phyloP scores from a whole-genome alignment of 352 stramenopile genomes.

The Phytopythium ostracodes region DNA sequence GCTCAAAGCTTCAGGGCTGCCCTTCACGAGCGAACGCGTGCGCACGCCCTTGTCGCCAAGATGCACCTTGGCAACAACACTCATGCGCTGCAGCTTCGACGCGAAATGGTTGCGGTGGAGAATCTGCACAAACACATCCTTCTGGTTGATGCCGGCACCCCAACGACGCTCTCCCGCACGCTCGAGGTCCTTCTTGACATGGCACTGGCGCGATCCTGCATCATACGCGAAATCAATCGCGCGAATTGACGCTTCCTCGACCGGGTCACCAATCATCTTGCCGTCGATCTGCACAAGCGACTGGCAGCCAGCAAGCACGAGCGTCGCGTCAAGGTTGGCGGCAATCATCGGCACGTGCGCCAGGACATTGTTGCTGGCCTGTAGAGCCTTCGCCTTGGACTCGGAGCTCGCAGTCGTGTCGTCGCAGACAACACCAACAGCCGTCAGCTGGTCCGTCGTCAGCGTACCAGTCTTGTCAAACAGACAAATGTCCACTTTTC shows the following conservation, averaged over 20 bases:
- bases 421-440: slow-evolving; percentile 90
- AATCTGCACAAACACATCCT: slow-evolving; percentile 87
- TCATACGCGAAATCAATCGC: slow-evolving; percentile 94
- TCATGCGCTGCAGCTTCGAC: slow-evolving; percentile 97
- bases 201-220: slow-evolving; percentile 60
- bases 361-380: slow-evolving; percentile 43
- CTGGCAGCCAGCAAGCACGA: slow-evolving; percentile 92
- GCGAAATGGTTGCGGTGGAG: slow-evolving; percentile 95
- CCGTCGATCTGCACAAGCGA: slow-evolving; percentile 97
- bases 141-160: slow-evolving; percentile 61
- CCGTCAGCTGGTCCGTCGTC: slow-evolving; percentile 95
- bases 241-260: slow-evolving; percentile 97
- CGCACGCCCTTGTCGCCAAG: slow-evolving; percentile 59
- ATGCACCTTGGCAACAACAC: slow-evolving; percentile 90
- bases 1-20: slow-evolving; percentile 94
- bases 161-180: slow-evolving; percentile 66
- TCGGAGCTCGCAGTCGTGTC: slow-evolving; percentile 34
- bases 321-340: slow-evolving; percentile 70
- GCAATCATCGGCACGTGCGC: slow-evolving; percentile 81
- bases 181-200: slow-evolving; percentile 70
- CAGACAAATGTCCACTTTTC: slow-evolving; percentile 95
- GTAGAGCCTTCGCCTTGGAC: slow-evolving; percentile 23
- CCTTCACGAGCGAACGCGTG: slow-evolving; percentile 94
- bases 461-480: slow-evolving; percentile 99
- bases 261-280: slow-evolving; percentile 95